These are phyloP conservation scores for Kwoniella shivajii DNA, from an alignment of 1,284 basidiomycete species.

Conservation along the genomic window DNA sequence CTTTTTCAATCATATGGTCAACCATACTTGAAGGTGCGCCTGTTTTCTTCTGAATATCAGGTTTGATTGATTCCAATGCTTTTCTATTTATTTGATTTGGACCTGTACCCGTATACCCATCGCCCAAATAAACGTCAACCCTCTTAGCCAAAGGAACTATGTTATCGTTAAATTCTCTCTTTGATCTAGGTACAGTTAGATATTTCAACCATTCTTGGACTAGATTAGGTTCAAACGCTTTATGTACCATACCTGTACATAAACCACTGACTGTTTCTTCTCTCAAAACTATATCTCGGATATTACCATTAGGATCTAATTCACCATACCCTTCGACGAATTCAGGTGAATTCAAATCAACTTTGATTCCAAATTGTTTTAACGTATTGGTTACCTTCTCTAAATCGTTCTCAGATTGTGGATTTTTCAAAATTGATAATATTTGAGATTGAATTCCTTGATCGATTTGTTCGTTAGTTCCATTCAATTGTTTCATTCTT, in stretches of 20 bases:
- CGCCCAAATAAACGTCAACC: constrained; percentile 8
- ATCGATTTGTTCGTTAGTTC: neutral
- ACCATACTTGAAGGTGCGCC: constrained; percentile 1
- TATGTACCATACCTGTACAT: neutral
- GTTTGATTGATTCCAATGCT: neutral
- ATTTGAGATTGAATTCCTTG: neutral
- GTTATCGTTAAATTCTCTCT: constrained; percentile 9
- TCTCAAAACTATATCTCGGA: constrained; percentile 12
- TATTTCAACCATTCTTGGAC: constrained; percentile 2
- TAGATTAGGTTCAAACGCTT: neutral
- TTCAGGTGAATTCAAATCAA: constrained; percentile 1
- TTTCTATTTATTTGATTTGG: constrained; percentile 7
- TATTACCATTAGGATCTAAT: constrained; percentile 10
- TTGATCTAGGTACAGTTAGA: constrained; percentile 6
- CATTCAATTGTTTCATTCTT: neutral
- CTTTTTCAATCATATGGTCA: constrained; percentile 12
- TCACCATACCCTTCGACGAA: constrained; percentile 3
- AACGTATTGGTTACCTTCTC: neutral
- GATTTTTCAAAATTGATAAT: constrained; percentile 6
- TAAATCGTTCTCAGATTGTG: constrained; percentile 8
- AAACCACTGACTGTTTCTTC: neutral
- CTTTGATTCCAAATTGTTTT: constrained; percentile 3
- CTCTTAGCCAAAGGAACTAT: constrained; percentile 13
- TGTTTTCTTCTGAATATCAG: neutral
- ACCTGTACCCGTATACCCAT: constrained; percentile 12